These are phyloP conservation scores for Erodium trifolium DNA, from an alignment of 441 rosid species.

Conservation along the genomic window DNA sequence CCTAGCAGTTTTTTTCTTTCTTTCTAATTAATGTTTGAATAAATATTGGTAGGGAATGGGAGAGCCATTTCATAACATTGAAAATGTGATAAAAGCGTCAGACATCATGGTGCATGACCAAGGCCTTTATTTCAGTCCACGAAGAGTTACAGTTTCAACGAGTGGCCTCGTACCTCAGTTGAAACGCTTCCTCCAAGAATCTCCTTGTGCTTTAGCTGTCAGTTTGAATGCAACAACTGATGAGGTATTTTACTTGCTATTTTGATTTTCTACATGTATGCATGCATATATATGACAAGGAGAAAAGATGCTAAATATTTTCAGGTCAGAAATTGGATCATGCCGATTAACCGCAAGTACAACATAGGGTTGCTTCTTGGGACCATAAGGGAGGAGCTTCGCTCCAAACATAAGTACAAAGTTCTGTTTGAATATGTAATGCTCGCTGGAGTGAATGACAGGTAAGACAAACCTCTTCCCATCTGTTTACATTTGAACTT, in stretches of 20 bases:
- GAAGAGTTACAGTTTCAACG: slow-evolving; percentile 85
- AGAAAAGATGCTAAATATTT: slow-evolving; percentile 8
- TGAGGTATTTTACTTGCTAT: slow-evolving; percentile 44
- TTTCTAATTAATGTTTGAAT: slow-evolving; percentile 9
- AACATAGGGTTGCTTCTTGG: slow-evolving; percentile 62
- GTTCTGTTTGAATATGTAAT: slow-evolving; percentile 83
- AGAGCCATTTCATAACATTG: slow-evolving; percentile 82
- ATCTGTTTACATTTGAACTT: not conserved
- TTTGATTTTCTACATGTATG: not conserved
- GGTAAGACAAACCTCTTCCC: slow-evolving; percentile 32
- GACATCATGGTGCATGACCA: slow-evolving; percentile 74
- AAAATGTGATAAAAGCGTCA: slow-evolving; percentile 71
- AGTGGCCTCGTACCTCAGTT: slow-evolving; percentile 90
- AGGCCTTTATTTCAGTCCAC: slow-evolving; percentile 90
- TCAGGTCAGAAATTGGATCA: slow-evolving; percentile 89
- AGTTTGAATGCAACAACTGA: slow-evolving; percentile 93
- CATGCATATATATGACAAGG: not conserved
- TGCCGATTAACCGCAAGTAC: slow-evolving; percentile 86
- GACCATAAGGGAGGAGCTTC: slow-evolving; percentile 66
- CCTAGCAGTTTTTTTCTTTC: not conserved
- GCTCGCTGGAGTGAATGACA: slow-evolving; percentile 85
- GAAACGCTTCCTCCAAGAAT: slow-evolving; percentile 65
- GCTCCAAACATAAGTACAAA: slow-evolving; percentile 50
- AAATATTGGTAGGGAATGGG: slow-evolving; percentile 75
- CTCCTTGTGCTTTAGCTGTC: slow-evolving; percentile 75